Evolutionary conservation across 78 protist species (phyloP).

Genomic region (Dictyostelium intermedium): DNA sequence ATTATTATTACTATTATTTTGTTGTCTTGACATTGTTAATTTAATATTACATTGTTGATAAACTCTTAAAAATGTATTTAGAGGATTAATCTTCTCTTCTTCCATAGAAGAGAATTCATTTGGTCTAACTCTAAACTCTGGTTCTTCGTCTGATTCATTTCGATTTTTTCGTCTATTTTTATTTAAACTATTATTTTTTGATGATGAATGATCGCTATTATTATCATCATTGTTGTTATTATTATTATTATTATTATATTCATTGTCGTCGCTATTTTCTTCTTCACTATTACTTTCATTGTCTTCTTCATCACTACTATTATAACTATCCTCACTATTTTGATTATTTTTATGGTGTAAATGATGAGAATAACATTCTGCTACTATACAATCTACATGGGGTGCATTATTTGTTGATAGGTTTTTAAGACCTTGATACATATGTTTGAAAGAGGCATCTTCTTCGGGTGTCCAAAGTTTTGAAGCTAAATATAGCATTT

Average conservation of each 20-base stretch:
- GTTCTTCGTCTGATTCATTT: constrained; percentile 62
- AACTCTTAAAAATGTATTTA: constrained; percentile 29
- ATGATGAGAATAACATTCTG: constrained; percentile 73
- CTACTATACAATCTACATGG: constrained; percentile 45
- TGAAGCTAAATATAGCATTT: constrained; percentile 62
- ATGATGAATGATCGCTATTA: neutral
- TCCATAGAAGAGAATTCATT: constrained; percentile 51
- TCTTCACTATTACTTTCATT: neutral
- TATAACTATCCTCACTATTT: constrained; percentile 2
- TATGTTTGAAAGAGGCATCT: constrained; percentile 51
- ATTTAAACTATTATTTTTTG: neutral
- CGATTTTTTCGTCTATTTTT: neutral
- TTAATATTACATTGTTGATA: constrained; percentile 48
- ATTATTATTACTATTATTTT: neutral
- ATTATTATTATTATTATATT: neutral
- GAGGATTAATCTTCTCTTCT: constrained; percentile 71
- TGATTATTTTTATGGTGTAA: constrained; percentile 5
- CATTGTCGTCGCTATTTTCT: neutral
- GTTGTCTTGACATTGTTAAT: constrained; percentile 11
- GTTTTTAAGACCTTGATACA: constrained; percentile 63
- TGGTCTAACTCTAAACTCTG: constrained; percentile 62
- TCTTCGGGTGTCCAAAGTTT: constrained; percentile 71
- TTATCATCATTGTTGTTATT: neutral
- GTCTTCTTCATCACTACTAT: neutral
- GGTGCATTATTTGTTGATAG: constrained; percentile 38